A percentile compares a stretch with the other conserved stretches of the same genome.
These are phyloP conservation scores for Trypanosoma vivax DNA, from an alignment of 208 protist species.

Conservation along the genomic window DNA sequence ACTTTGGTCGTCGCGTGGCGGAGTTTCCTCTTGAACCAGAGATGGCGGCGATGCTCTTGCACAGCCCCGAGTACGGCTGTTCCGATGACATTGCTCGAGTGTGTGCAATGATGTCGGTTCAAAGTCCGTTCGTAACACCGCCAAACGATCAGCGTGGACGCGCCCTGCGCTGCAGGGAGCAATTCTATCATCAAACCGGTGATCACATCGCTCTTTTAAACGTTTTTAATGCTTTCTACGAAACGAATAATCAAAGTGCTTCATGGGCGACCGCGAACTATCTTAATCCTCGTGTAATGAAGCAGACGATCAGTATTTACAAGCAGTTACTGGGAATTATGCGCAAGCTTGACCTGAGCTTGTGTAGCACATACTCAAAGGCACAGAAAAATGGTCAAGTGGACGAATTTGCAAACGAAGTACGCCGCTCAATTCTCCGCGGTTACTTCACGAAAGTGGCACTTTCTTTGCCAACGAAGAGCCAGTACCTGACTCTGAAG, in stretches of 20 bases:
- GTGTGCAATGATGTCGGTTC: conserved; percentile 94
- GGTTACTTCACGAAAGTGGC: conserved; percentile 97
- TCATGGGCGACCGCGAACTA: conserved; percentile 98
- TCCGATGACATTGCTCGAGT: conserved; percentile 95
- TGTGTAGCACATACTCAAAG: conserved; percentile 61
- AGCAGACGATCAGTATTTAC: conserved; percentile 92
- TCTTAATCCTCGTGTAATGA: conserved; percentile 93
- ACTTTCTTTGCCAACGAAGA: conserved; percentile 91
- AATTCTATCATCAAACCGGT: conserved; percentile 95
- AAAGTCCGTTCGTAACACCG: conserved; percentile 70
- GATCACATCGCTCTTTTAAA: conserved; percentile 96
- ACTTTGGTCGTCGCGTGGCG: conserved; percentile 92
- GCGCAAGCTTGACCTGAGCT: conserved; percentile 41
- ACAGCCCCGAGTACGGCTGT: conserved; percentile 91
- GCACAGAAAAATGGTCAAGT: conserved; percentile 20
- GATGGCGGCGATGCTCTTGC: conserved; percentile 95
- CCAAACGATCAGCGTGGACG: conserved; percentile 68
- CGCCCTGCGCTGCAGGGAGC: conserved; percentile 75
- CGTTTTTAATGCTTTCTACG: conserved; percentile 85
- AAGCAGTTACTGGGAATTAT: conserved; percentile 93
- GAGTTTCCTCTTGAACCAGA: conserved; percentile 98
- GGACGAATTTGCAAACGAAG: conserved; percentile 70
- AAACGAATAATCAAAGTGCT: conserved; percentile 43
- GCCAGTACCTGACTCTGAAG: conserved; percentile 95
- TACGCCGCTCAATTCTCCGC: conserved; percentile 88